phyloP scores from a whole-genome alignment of 208 protist genomes.

The Trichomonas vaginalis region DNA sequence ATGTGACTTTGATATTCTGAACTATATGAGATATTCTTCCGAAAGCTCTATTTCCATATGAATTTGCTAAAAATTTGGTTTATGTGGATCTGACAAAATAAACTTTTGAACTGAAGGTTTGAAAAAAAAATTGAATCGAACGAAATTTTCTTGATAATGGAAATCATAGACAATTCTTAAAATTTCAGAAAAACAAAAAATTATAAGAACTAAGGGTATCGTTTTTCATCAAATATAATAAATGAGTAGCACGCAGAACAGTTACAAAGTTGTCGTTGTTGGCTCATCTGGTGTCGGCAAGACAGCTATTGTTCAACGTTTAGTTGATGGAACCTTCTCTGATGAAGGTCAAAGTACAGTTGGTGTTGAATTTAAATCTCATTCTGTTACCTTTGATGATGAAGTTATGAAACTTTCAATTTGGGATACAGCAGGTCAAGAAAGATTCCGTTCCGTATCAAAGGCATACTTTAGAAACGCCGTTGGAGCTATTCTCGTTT shows the following conservation, averaged over 20 bases:
- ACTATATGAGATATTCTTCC: too few species aligned
- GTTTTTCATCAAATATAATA: not conserved
- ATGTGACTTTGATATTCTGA: too few species aligned
- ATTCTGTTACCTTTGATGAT: not conserved
- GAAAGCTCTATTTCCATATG: too few species aligned
- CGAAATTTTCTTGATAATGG: too few species aligned
- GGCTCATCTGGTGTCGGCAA: not conserved
- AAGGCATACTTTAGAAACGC: slow-evolving; percentile 5
- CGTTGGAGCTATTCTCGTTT: not conserved
- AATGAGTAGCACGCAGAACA: not conserved
- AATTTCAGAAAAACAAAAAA: too few species aligned
- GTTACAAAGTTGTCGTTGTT: not conserved
- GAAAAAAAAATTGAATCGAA: too few species aligned
- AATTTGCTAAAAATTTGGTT: too few species aligned
- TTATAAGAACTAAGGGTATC: too few species aligned
- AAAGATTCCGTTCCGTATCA: not conserved
- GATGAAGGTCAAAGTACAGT: not conserved
- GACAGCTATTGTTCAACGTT: not conserved
- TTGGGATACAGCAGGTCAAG: slow-evolving; percentile 10
- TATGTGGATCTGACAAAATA: too few species aligned
- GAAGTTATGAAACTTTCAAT: not conserved
- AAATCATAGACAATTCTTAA: too few species aligned
- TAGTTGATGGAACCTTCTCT: not conserved
- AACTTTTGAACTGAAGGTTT: too few species aligned
- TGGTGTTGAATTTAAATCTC: slow-evolving; percentile 15